Evolutionary conservation across 176 grass and related monocot genomes (phyloP).

Genomic region (Poa annua): DNA sequence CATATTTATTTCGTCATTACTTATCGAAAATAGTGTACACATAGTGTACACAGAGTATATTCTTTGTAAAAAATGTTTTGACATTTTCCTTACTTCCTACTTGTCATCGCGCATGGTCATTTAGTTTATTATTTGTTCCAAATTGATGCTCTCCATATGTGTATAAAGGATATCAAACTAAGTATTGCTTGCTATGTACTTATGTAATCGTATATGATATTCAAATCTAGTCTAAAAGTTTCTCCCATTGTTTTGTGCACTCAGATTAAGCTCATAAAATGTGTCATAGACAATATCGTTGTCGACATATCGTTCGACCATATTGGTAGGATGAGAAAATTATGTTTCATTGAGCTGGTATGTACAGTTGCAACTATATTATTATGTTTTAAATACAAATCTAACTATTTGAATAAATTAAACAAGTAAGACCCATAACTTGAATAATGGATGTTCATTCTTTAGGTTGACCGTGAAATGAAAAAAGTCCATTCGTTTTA

Average conservation of each 20-base stretch:
- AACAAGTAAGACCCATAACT: not conserved
- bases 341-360: conserved; percentile 88
- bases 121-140: not conserved
- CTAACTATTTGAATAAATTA: not conserved
- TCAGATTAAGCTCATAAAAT: conserved; percentile 90
- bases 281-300: conserved; percentile 63
- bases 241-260: conserved; percentile 39
- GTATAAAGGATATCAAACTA: no score
- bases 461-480: conserved; percentile 67
- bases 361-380: not conserved
- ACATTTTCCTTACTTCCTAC: not conserved
- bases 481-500: conserved; percentile 79
- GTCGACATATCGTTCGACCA: conserved; percentile 95
- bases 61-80: not conserved
- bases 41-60: not conserved
- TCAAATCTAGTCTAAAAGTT: not conserved
- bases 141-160: not conserved
- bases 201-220: not conserved
- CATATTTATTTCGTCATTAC: conserved; percentile 6
- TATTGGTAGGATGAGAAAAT: conserved; percentile 59
- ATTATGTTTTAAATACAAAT: not conserved
- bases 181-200: not conserved
- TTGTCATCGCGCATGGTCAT: not conserved
- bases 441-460: conserved; percentile 1
- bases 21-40: not conserved